Conservation (phyloP, 208 protist species). For the Tritrichomonas foetus region DNA sequence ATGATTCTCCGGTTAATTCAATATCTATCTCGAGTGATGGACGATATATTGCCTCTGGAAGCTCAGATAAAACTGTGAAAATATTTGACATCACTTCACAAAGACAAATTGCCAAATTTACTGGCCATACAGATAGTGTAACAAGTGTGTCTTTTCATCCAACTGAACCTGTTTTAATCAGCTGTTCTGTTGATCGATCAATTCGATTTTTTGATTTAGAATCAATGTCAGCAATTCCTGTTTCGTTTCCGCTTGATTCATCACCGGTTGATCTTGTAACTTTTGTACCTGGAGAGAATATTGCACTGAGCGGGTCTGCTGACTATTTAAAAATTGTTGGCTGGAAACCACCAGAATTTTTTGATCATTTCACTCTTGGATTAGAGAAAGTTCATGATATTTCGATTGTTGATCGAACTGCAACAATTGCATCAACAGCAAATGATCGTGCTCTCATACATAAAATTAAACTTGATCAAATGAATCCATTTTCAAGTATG, state of each 20-base stretch:
- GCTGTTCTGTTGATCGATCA: not conserved
- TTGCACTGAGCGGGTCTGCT: not conserved
- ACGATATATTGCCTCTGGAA: not conserved
- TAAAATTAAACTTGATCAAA: no score
- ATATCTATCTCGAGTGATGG: not conserved
- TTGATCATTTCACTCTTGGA: not conserved
- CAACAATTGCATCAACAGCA: not conserved
- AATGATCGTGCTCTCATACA: not conserved
- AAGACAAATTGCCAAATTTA: not conserved
- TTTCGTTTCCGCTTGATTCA: constrained; percentile 2
- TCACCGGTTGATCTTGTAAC: not conserved
- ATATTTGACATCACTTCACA: not conserved
- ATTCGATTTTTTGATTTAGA: not conserved
- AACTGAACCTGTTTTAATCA: not conserved
- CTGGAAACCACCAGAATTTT: not conserved
- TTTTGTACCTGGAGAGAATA: not conserved
- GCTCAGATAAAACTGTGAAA: not conserved
- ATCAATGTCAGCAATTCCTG: not conserved
- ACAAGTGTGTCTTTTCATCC: not conserved
- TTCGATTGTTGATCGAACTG: not conserved
- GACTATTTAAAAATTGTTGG: not conserved
- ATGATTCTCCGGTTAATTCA: not conserved
- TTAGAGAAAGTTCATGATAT: not conserved
- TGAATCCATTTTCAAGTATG: not conserved
- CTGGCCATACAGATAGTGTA: not conserved